phyloP scores from a whole-genome alignment of 2,329 filamentous ascomycete species.

The Seiridium unicorne region DNA sequence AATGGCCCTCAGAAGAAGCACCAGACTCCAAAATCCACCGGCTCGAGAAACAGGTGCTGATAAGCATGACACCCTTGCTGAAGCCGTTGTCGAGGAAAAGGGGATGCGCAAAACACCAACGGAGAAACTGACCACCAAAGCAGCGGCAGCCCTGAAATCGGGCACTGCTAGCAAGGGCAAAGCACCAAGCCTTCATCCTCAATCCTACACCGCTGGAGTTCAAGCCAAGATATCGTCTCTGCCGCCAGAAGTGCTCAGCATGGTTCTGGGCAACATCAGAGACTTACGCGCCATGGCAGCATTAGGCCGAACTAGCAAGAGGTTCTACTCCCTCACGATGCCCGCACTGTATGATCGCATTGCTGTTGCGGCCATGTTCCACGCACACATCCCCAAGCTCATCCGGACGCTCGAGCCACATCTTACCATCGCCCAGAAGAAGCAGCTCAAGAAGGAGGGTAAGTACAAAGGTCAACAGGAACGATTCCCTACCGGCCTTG shows the following conservation, averaged over 20 bases:
- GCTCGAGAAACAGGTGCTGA: neutral
- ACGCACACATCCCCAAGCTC: constrained; percentile 11
- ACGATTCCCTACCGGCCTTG: neutral
- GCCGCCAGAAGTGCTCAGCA: constrained; percentile 6
- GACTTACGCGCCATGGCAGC: neutral
- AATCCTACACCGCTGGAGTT: neutral
- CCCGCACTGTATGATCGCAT: constrained; percentile 5
- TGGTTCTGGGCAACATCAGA: constrained; percentile 4
- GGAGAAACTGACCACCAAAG: neutral
- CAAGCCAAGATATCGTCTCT: constrained; percentile 1
- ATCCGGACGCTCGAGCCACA: constrained; percentile 9
- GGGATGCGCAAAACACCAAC: neutral
- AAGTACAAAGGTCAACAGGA: constrained; percentile 11
- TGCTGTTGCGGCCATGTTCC: constrained; percentile 3
- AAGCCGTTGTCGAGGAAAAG: neutral
- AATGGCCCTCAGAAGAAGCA: constrained; percentile 1
- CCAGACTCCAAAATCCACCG: neutral
- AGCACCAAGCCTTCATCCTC: neutral
- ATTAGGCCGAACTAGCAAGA: constrained; percentile 4
- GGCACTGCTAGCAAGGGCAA: neutral
- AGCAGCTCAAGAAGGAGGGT: constrained; percentile 10
- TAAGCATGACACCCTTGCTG: neutral
- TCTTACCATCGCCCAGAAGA: constrained; percentile 9
- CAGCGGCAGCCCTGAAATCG: neutral
- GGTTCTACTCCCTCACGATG: constrained; percentile 7